Percentiles rank a stretch among this genome's conserved stretches.
These are phyloP conservation scores for Cryptococcus amylolentus DNA, from an alignment of 1,284 basidiomycete species.

Conservation along the genomic window DNA sequence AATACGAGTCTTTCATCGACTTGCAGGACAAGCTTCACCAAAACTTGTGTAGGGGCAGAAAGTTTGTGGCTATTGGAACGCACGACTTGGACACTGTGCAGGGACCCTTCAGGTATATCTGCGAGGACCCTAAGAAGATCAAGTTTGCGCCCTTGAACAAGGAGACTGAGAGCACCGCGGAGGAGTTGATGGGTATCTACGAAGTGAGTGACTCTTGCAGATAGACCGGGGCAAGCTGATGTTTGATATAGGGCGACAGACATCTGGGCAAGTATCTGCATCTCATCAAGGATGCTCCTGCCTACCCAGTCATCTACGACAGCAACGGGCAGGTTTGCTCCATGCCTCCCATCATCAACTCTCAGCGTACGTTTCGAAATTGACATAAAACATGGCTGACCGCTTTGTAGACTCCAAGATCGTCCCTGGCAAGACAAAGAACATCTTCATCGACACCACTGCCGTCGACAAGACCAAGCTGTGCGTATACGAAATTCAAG, in stretches of 20 bases:
- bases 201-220: slow-evolving; percentile 59
- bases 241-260: slow-evolving; percentile 68
- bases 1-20: slow-evolving; percentile 97
- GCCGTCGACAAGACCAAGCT: slow-evolving; percentile 98
- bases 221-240: slow-evolving; percentile 1
- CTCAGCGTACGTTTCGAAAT: slow-evolving; percentile 57
- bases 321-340: slow-evolving; percentile 79
- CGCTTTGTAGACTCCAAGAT: slow-evolving; percentile 76
- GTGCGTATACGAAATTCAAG: slow-evolving; percentile 11
- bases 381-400: slow-evolving; percentile 8
- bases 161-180: slow-evolving; percentile 67
- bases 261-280: slow-evolving; percentile 84
- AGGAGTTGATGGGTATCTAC: slow-evolving; percentile 83
- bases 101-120: slow-evolving; percentile 86
- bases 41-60: slow-evolving; percentile 85
- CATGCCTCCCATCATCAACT: slow-evolving; percentile 99
- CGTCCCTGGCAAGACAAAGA: slow-evolving; percentile 77
- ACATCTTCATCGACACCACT: slow-evolving; percentile 95
- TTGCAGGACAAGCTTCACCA: slow-evolving; percentile 97
- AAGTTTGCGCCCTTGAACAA: slow-evolving; percentile 84
- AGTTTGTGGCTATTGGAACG: slow-evolving; percentile 94
- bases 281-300: slow-evolving; percentile 91
- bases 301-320: slow-evolving; percentile 98
- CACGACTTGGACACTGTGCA: slow-evolving; percentile 91
- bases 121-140: slow-evolving; percentile 80